Base-by-base conservation (phyloP, 805 yeast species). In the Candida anglica region DNA sequence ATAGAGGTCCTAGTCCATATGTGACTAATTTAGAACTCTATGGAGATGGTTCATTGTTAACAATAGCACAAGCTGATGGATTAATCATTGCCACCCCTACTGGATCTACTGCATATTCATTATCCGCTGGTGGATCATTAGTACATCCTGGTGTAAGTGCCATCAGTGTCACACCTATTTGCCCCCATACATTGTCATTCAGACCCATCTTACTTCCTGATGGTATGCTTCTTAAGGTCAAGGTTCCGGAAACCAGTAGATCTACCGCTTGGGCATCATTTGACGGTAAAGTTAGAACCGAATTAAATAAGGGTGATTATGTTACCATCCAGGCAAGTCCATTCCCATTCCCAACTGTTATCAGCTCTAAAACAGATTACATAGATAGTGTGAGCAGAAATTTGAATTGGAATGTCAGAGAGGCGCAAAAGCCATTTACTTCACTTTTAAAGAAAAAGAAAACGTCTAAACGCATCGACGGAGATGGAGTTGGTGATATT, bases 201-300 rank as follows among this genome's bases (percentile, higher is more conserved):
- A 71, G 98, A 44, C 98, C 98, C 3, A 83, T 91, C 35, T 69
- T 91, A 37, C 66, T 91, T 19, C 98, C 98, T 0, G 98, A 91
- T 56, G 84, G 93, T n/a, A 86, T 89, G 89, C 69, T 74, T 17
- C 62, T 91, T 38, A 81, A 77, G 47, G 83, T 91, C 4, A 83
- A 82, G 48, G 94, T 88, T 3, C 96, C 98, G 0, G 34, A 53
- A 2, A 63, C 78, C 34, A 81, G 95, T 27, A 65, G 98, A 33
- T 78, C 93, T 4, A 86, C 96, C 0, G 97, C 98, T 0, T 93
- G 96, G 95, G 94, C 95, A 1, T 81, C 96, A 2, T 93, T 93
- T 54, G 98, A 93, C 59, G 98, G 98, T 9, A 80, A 93, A 46
- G 79, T 80, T 15, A 67, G 98, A 27, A 81, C 87, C 3, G 96